Evolutionary conservation across 768 basidiomycete species (phyloP).

Genomic region (Pleurotus giganteus): DNA sequence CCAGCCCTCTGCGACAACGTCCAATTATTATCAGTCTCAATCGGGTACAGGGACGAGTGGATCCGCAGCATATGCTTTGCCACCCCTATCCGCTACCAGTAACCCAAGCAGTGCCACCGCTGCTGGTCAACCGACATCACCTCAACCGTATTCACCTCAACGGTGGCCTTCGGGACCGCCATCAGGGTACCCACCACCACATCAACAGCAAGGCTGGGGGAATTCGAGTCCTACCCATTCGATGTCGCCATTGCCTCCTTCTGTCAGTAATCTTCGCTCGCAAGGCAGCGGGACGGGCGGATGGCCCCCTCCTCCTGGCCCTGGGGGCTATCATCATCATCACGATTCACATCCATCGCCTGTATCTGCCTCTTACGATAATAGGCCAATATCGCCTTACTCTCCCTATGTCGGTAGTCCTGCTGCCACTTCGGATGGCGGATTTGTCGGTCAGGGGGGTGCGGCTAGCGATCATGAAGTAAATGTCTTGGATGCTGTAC

Average conservation of each 20-base stretch:
- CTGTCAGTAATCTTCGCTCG: slow-evolving; percentile 30
- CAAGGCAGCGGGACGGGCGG: background rate
- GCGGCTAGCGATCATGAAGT: background rate
- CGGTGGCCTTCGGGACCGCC: slow-evolving; percentile 36
- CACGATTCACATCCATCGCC: slow-evolving; percentile 19
- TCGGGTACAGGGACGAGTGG: background rate
- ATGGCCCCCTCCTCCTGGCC: slow-evolving; percentile 29
- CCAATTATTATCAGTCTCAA: background rate
- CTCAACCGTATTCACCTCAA: slow-evolving; percentile 36
- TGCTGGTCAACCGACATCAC: slow-evolving; percentile 28
- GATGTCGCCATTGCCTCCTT: slow-evolving; percentile 25
- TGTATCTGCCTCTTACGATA: slow-evolving; percentile 21
- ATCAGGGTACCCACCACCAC: slow-evolving; percentile 11
- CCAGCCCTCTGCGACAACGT: slow-evolving; percentile 23
- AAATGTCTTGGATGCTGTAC: slow-evolving; percentile 41
- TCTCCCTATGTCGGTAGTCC: slow-evolving; percentile 19
- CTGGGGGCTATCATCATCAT: slow-evolving; percentile 11
- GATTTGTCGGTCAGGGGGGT: background rate
- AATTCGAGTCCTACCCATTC: slow-evolving; percentile 30
- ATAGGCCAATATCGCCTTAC: slow-evolving; percentile 18
- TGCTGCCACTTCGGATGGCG: slow-evolving; percentile 2
- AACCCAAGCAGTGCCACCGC: slow-evolving; percentile 28
- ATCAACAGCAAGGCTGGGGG: slow-evolving; percentile 27
- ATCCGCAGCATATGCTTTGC: slow-evolving; percentile 22
- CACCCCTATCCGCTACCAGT: slow-evolving; percentile 33